These are phyloP conservation scores for Cutaneotrichosporon curvatum DNA, from an alignment of 1,284 basidiomycete genomes.

Conservation along the genomic window DNA sequence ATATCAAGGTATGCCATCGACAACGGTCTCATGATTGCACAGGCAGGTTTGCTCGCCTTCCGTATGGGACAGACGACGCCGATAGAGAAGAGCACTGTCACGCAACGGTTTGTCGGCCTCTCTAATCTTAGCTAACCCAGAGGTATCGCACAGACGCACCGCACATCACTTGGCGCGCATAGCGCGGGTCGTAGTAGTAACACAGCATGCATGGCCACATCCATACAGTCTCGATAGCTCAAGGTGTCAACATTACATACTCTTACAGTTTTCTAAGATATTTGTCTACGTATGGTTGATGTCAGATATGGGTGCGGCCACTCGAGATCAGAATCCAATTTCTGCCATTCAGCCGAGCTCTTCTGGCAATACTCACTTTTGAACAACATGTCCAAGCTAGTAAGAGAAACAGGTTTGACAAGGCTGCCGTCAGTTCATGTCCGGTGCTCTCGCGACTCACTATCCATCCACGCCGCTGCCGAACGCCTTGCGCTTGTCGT, in stretches of 20 bases:
- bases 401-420: constrained; percentile 86
- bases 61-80: constrained; percentile 85
- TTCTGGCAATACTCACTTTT: constrained; percentile 46
- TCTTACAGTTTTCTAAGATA: too few relatives aligned
- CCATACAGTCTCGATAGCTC: too few relatives aligned
- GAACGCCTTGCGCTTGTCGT: constrained; percentile 86
- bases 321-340: constrained; percentile 20
- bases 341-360: constrained; percentile 9
- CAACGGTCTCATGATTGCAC: constrained; percentile 99
- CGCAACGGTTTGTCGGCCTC: constrained; percentile 64
- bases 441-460: constrained; percentile 50
- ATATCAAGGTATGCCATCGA: constrained; percentile 76
- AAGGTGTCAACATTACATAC: not conserved
- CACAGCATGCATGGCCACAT: too few relatives aligned
- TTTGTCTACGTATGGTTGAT: not conserved
- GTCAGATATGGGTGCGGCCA: not conserved
- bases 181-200: not conserved
- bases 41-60: constrained; percentile 85
- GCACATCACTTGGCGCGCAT: constrained; percentile 70
- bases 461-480: constrained; percentile 91
- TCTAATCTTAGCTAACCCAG: too few relatives aligned
- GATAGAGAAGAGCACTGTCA: constrained; percentile 72
- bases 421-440: constrained; percentile 51
- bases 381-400: constrained; percentile 78
- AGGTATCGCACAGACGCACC: constrained; percentile 91